Base-by-base conservation (phyloP, 2,329 filamentous ascomycete genomes). In the Monilinia laxa region DNA sequence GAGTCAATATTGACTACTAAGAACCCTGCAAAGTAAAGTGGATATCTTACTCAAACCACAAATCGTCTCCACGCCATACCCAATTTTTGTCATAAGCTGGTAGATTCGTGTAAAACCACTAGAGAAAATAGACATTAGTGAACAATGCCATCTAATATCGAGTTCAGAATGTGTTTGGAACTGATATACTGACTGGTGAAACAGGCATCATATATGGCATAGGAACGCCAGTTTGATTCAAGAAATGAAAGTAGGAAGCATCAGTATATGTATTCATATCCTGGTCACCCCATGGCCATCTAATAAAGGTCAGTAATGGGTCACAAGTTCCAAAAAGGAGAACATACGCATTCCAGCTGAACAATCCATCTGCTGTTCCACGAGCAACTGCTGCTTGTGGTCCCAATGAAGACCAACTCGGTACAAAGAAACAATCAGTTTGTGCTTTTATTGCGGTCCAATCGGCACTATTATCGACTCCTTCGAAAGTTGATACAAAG, bases 401-500 rank as follows among this genome's bases (percentile, higher is more conserved):
- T n/a, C 38, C 9, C 31, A 58, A 42, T 12, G 38, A 63, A 7
- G 35, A 63, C 31, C 20, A 54, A 42, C 38, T 40, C 6, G 49
- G 60, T 2, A 40, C 14, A 10, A 53, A 12, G 18, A 54, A 54
- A 28, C 47, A 54, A 25, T 38, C 51, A 11, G 49, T 63, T 20
- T 40, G 10, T 53, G n/a, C 31, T 45, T 42, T 54, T 18, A 63
- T 54, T 9, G n/a, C 23, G 28, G 23, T 54, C 49, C 60, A 54
- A 54, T 63, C 60, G 12, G 23, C n/a, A 9, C 11, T 25, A n/a
- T 54, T 25, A 54, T 20, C 51, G 5, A 28, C 5, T 2, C 49
- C 60, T n/a, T 63, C 60, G 12, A 63, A 63, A 23, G 49, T 63
- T 7, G 60, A 63, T 16, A 54, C 60, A 11, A 63, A 54, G 1